Conservation (phyloP, 441 rosid species). For the Viola pubescens region DNA sequence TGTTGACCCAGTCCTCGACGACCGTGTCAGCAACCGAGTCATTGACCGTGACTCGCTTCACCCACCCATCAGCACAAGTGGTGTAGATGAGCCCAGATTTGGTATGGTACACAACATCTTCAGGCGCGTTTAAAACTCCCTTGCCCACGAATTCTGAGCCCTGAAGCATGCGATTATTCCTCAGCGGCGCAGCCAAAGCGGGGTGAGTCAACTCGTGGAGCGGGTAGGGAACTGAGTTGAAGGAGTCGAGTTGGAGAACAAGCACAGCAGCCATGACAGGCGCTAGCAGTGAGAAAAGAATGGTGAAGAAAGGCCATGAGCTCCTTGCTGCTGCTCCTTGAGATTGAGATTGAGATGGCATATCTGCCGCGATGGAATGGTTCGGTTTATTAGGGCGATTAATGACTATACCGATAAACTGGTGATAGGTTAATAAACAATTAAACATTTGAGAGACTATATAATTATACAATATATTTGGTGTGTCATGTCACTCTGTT, state of each 20-base stretch:
- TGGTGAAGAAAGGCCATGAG: slow-evolving; percentile 10
- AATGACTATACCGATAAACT: too few relatives aligned
- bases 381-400: too few relatives aligned
- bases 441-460: too few relatives aligned
- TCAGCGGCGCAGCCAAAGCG: slow-evolving; percentile 15
- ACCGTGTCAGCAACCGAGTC: slow-evolving; percentile 27
- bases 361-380: too few relatives aligned
- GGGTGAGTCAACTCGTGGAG: slow-evolving; percentile 27
- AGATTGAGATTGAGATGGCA: too few relatives aligned
- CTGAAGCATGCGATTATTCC: slow-evolving; percentile 25
- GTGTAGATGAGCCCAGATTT: slow-evolving; percentile 40
- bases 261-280: slow-evolving; percentile 24
- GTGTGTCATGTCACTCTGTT: too few relatives aligned
- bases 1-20: slow-evolving; percentile 57
- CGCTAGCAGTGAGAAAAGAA: slow-evolving; percentile 4
- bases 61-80: slow-evolving; percentile 60
- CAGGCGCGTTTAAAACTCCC: slow-evolving; percentile 34
- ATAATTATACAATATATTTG: too few relatives aligned
- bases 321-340: background rate
- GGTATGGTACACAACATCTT: slow-evolving; percentile 41
- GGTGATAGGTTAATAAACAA: too few relatives aligned
- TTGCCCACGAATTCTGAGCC: slow-evolving; percentile 39
- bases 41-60: slow-evolving; percentile 43
- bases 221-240: slow-evolving; percentile 59
- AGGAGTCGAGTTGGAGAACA: slow-evolving; percentile 41